Percentiles rank a stretch among this genome's conserved stretches.
phyloP scores from a whole-genome alignment of 345 rosid species.

The Luvunga scandens region DNA sequence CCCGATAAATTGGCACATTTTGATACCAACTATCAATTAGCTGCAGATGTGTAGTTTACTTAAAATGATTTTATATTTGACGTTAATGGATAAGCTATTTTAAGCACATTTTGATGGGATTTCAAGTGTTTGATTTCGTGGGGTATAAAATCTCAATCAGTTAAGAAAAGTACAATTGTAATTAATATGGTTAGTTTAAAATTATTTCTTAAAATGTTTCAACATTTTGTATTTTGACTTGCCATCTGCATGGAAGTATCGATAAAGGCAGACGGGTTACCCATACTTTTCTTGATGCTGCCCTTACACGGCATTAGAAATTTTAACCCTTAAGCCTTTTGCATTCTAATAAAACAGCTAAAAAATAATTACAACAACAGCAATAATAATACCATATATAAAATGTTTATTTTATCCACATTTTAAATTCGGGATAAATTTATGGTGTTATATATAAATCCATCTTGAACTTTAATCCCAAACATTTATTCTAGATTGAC shows the following conservation, averaged over 20 bases:
- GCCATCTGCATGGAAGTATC: slow-evolving; percentile 47
- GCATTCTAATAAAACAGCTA: not conserved
- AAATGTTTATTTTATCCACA: too few species aligned
- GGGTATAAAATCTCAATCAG: slow-evolving; percentile 54
- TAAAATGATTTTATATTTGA: slow-evolving; percentile 5
- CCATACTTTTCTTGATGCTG: slow-evolving; percentile 49
- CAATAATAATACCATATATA: too few species aligned
- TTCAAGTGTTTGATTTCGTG: slow-evolving; percentile 47
- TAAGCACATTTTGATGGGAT: slow-evolving; percentile 29
- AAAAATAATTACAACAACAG: not conserved
- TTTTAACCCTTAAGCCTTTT: slow-evolving; percentile 27
- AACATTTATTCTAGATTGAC: too few species aligned
- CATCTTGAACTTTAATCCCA: too few species aligned
- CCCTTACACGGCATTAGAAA: slow-evolving; percentile 42
- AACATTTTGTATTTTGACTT: slow-evolving; percentile 41
- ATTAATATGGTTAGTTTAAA: slow-evolving; percentile 8
- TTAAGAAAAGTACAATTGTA: slow-evolving; percentile 28
- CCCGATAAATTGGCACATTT: slow-evolving; percentile 13
- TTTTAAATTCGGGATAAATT: too few species aligned
- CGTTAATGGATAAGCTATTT: slow-evolving; percentile 30
- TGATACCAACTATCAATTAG: slow-evolving; percentile 20
- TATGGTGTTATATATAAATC: too few species aligned
- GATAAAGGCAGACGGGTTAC: slow-evolving; percentile 34
- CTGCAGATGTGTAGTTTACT: slow-evolving; percentile 19
- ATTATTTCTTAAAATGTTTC: slow-evolving; percentile 17